Conservation (phyloP, 768 basidiomycete genomes). For the Dioszegia crocea region DNA sequence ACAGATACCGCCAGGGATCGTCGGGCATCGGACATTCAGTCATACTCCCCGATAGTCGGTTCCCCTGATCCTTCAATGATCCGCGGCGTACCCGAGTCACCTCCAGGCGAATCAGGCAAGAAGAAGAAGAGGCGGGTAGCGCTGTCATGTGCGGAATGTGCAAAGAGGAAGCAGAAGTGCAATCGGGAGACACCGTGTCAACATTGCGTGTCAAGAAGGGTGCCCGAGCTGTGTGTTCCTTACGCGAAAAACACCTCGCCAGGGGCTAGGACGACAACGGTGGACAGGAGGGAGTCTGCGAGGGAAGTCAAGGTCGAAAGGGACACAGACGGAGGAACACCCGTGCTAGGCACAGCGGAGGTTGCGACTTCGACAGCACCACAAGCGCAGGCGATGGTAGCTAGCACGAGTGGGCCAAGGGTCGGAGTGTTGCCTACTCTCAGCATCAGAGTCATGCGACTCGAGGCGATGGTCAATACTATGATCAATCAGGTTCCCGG, state of each 20-base stretch:
- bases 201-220: conserved; percentile 32
- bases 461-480: conserved; percentile 41
- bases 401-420: neutral
- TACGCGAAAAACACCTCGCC: conserved; percentile 18
- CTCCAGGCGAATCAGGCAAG: conserved; percentile 16
- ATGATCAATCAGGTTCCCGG: conserved; percentile 36
- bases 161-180: conserved; percentile 44
- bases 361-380: neutral
- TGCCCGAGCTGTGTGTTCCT: conserved; percentile 22
- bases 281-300: neutral
- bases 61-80: neutral
- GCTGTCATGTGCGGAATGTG: conserved; percentile 45
- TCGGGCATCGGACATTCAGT: neutral
- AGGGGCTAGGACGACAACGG: neutral
- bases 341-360: neutral
- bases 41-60: neutral
- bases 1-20: neutral
- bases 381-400: neutral
- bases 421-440: conserved; percentile 25
- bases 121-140: conserved; percentile 48
- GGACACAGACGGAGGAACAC: neutral
- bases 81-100: neutral
- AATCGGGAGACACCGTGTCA: conserved; percentile 44
- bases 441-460: conserved; percentile 29
- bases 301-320: neutral